phyloP scores from a whole-genome alignment of 805 yeast species.

The Metahyphopichia silvanorum region DNA sequence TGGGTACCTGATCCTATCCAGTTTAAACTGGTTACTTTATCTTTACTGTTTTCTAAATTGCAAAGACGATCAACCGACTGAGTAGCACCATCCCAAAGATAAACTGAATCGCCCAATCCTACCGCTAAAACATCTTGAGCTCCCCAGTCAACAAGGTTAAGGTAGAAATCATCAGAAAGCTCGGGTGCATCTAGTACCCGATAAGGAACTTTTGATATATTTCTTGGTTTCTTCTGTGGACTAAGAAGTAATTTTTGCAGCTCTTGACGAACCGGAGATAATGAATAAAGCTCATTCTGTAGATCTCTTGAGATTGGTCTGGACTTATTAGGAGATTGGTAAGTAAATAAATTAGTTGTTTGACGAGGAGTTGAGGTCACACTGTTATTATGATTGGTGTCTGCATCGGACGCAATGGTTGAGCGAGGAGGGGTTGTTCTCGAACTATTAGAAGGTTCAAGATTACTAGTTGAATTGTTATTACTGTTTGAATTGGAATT shows the following conservation, averaged over 20 bases:
- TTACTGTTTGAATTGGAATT: constrained; percentile 4
- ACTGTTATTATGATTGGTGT: constrained; percentile 9
- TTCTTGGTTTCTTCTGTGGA: constrained; percentile 76
- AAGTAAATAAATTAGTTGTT: constrained; percentile 65
- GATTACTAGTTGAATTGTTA: constrained; percentile 2
- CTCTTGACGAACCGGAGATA: constrained; percentile 87
- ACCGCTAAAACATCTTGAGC: constrained; percentile 84
- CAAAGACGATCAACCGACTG: constrained; percentile 82
- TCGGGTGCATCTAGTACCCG: constrained; percentile 96
- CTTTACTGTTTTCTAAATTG: constrained; percentile 59
- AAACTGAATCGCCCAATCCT: constrained; percentile 83
- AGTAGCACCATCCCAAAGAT: constrained; percentile 84
- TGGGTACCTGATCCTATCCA: constrained; percentile 97
- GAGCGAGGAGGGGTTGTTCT: constrained; percentile 10
- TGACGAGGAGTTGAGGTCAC: constrained; percentile 31
- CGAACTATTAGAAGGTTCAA: constrained; percentile 8
- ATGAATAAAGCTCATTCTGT: constrained; percentile 71
- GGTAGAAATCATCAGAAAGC: constrained; percentile 87
- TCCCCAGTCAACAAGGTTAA: constrained; percentile 95
- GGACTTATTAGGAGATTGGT: constrained; percentile 65
- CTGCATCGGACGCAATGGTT: constrained; percentile 10
- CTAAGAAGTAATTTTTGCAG: constrained; percentile 75
- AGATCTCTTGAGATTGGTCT: constrained; percentile 63
- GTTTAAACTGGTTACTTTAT: constrained; percentile 74
- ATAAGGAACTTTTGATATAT: constrained; percentile 82